Evolutionary conservation across 768 basidiomycete species (phyloP), one percentile per base, ranked within the genome.

Genomic region (Aureoboletus auriporus): DNA sequence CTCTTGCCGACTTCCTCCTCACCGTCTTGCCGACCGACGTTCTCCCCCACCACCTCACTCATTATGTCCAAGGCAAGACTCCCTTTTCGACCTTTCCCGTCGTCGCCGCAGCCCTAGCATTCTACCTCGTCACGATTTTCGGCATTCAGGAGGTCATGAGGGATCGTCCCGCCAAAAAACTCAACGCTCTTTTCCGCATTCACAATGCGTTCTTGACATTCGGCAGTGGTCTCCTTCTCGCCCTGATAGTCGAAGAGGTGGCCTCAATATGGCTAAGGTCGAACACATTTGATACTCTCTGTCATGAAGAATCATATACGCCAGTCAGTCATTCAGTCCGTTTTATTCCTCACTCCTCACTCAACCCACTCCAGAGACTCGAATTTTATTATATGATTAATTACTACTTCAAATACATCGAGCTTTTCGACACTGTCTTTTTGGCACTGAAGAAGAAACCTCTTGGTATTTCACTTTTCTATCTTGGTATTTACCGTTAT

Each of bases 331-430:
- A 39, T 44, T 38, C 46, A 27, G 39, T 50, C 40, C 35, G 6
- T 41, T 5, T 26, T n/a, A 8, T 47, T 42, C 16, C n/a, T 26
- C 6, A 7, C 47, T 55, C 31, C 41, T 42, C 43, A 29, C 52
- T 14, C 5, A 28, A 27, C 44, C 39, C 8, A 36, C 17, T 38
- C 12, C 61, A 96, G 93, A 81, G 79, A 66, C 76, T 97, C 67
- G 89, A 97, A 72, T 86, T 93, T 63, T 97, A 90, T 75, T 98
- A 99, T 75, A 93, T 98, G 77, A 77, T 97, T 76, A 99, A 99
- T 75, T 99, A 98, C 74, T 93, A 86, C 71, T 91, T 96, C 82
- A 97, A 97, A 68, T 98, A 97, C 69, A 73, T 96, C 55, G 96
- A 99, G 71, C 82, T 98, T 50, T 68, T 95, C 54, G 96, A 98